Percentiles rank a stretch among this genome's conserved stretches.
Conservation (phyloP, 306 rosid genomes). For the Morella rubra region DNA sequence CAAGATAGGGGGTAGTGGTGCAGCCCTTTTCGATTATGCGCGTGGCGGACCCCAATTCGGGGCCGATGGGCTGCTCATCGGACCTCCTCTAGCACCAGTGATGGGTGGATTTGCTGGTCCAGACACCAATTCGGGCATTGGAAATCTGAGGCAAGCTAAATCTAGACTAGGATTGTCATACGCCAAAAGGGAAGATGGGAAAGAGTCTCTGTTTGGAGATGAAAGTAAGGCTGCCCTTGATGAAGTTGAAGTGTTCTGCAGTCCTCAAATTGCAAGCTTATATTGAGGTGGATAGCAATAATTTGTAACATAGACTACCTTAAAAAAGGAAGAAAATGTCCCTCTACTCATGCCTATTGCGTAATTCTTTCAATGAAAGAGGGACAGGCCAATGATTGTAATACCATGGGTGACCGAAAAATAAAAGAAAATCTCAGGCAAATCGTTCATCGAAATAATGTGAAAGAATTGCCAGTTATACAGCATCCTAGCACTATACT, state of each 20-base stretch:
- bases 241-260: constrained; percentile 83
- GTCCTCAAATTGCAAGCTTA: constrained; percentile 89
- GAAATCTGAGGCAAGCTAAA: constrained; percentile 79
- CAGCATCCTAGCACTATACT: constrained; percentile 1
- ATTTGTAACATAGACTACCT: background rate
- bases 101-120: constrained; percentile 61
- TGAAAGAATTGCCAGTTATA: constrained; percentile 14
- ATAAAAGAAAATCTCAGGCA: background rate
- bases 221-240: constrained; percentile 60
- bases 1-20: constrained; percentile 56
- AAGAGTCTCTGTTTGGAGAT: constrained; percentile 79
- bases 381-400: background rate
- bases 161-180: constrained; percentile 84
- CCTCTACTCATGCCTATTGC: background rate
- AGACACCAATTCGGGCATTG: constrained; percentile 55
- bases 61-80: constrained; percentile 75
- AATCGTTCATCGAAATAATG: constrained; percentile 17
- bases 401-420: background rate
- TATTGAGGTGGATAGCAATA: constrained; percentile 37
- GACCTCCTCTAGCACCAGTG: constrained; percentile 51
- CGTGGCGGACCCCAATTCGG: constrained; percentile 84
- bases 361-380: background rate
- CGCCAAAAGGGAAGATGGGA: constrained; percentile 85
- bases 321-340: background rate
- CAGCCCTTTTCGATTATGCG: constrained; percentile 57